Evolutionary conservation across 768 basidiomycete species (phyloP).

Genomic region (Mrakia frigida): DNA sequence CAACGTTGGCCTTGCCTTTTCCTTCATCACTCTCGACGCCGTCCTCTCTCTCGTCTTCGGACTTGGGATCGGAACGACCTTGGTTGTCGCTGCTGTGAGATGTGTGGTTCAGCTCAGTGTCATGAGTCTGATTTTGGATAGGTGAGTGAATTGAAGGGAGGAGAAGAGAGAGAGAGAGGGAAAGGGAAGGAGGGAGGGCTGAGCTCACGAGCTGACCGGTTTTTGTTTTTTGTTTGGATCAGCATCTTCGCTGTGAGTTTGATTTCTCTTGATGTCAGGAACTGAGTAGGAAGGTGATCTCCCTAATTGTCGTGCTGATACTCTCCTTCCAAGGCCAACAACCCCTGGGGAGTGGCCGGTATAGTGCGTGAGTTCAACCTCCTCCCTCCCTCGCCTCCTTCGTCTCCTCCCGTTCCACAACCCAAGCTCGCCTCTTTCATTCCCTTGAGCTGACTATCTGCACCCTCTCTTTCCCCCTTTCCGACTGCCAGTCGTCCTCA

Average conservation of each 20-base stretch:
- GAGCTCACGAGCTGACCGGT: not conserved
- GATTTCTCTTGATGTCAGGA: not conserved
- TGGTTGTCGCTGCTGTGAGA: slow-evolving; percentile 59
- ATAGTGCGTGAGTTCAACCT: slow-evolving; percentile 59
- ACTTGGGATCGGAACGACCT: slow-evolving; percentile 63
- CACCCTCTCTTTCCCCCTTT: not conserved
- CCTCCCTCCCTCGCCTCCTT: not conserved
- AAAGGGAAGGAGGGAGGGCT: not conserved
- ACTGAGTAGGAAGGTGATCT: not conserved
- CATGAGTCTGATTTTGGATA: slow-evolving; percentile 44
- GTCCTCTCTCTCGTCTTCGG: slow-evolving; percentile 59
- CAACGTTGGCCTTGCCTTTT: slow-evolving; percentile 70
- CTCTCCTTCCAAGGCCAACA: slow-evolving; percentile 53
- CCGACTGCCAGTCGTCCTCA: slow-evolving; percentile 55
- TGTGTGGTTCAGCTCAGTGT: slow-evolving; percentile 73
- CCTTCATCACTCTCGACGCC: slow-evolving; percentile 70
- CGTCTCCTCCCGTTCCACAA: not conserved
- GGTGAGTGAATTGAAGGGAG: not conserved
- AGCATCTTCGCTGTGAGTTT: slow-evolving; percentile 58
- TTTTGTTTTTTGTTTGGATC: slow-evolving; percentile 52
- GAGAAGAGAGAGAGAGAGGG: not conserved
- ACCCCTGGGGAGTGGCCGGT: slow-evolving; percentile 65
- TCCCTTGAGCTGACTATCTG: not conserved
- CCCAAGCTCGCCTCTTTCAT: too few relatives aligned
- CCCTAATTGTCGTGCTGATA: too few relatives aligned